phyloP scores from a whole-genome alignment of 1,284 basidiomycete genomes.

The Cutaneotrichosporon sp. region DNA sequence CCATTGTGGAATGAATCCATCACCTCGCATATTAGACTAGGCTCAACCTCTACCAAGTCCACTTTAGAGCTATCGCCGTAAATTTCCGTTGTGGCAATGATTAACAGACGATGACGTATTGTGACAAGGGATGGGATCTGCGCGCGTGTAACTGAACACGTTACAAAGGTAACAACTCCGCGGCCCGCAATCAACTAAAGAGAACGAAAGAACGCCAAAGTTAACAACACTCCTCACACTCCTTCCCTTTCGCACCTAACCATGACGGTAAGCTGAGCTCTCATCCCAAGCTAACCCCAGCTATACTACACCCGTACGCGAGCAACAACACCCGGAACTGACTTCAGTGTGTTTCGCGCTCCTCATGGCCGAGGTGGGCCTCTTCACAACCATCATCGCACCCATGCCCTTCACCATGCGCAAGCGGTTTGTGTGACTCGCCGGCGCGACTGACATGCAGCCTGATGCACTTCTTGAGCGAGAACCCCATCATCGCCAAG shows the following conservation, averaged over 20 bases:
- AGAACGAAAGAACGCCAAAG: too few species aligned
- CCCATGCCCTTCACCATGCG: slow-evolving; percentile 53
- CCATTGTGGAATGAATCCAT: background rate
- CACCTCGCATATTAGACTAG: background rate
- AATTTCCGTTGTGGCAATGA: background rate
- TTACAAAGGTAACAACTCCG: too few species aligned
- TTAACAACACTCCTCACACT: background rate
- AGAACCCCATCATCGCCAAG: slow-evolving; percentile 56
- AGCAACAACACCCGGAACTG: slow-evolving; percentile 5
- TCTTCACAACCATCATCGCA: slow-evolving; percentile 50
- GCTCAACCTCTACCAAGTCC: too few species aligned
- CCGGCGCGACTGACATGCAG: slow-evolving; percentile 27
- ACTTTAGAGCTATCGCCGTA: background rate
- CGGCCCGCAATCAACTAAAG: too few species aligned
- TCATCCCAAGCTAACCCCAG: slow-evolving; percentile 22
- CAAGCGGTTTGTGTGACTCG: slow-evolving; percentile 43
- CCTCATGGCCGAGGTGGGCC: slow-evolving; percentile 49
- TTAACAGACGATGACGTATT: background rate
- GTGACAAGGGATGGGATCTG: background rate
- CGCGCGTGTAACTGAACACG: background rate
- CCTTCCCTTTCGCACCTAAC: background rate
- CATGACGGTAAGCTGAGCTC: slow-evolving; percentile 26
- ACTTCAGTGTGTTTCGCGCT: slow-evolving; percentile 51
- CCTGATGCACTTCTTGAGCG: slow-evolving; percentile 54
- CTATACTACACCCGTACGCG: slow-evolving; percentile 48